phyloP scores from a whole-genome alignment of 2,329 filamentous ascomycete genomes.

The Scolecobasidium constrictum region DNA sequence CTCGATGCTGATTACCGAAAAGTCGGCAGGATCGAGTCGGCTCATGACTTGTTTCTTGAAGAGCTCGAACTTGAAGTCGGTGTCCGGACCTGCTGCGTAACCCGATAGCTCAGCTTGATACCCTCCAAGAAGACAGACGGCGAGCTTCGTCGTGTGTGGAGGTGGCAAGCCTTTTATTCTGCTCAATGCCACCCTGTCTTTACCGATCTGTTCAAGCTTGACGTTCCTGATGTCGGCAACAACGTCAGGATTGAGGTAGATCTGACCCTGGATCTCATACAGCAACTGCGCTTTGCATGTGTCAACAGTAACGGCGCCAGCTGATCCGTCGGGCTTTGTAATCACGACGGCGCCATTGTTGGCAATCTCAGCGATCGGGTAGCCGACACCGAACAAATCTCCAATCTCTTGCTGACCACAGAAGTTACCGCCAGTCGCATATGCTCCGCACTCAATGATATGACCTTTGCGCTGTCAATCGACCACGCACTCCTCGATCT shows the following conservation, averaged over 20 bases:
- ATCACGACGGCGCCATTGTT: slow-evolving; percentile 29
- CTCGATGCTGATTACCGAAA: slow-evolving; percentile 8
- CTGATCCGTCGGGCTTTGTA: slow-evolving; percentile 27
- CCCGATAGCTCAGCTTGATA: slow-evolving; percentile 7
- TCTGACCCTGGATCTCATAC: slow-evolving; percentile 28
- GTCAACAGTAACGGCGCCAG: slow-evolving; percentile 11
- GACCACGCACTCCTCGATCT: slow-evolving; percentile 10
- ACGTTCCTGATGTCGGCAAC: slow-evolving; percentile 18
- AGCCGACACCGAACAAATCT: slow-evolving; percentile 34
- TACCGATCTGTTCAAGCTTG: slow-evolving; percentile 8
- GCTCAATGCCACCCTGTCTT: not conserved
- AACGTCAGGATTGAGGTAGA: slow-evolving; percentile 24
- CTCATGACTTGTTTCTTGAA: slow-evolving; percentile 16
- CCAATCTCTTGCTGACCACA: slow-evolving; percentile 23
- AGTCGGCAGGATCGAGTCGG: slow-evolving; percentile 8
- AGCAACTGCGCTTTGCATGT: slow-evolving; percentile 19
- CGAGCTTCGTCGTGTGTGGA: slow-evolving; percentile 3
- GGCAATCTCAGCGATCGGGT: slow-evolving; percentile 35
- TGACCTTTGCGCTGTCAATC: too few species aligned
- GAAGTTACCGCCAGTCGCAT: slow-evolving; percentile 32
- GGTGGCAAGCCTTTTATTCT: not conserved
- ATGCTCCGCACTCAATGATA: slow-evolving; percentile 27
- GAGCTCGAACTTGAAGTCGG: slow-evolving; percentile 17
- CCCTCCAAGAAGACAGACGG: slow-evolving; percentile 12
- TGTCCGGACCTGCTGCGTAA: slow-evolving; percentile 18